These are phyloP conservation scores for Collybiopsis luxurians DNA, from an alignment of 768 basidiomycete genomes.

Conservation along the genomic window DNA sequence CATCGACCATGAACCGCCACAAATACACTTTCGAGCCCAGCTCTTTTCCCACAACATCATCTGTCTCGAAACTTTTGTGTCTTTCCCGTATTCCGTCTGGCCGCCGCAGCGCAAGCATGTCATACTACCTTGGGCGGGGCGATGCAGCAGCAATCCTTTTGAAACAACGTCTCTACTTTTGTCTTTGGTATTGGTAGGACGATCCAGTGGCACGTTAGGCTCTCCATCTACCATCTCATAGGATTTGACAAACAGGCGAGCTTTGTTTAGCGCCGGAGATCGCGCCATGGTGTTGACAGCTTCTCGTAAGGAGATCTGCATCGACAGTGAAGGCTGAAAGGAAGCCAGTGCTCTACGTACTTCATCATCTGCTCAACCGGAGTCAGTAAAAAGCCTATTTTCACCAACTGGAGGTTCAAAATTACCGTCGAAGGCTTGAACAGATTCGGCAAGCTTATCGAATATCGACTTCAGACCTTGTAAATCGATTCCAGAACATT, in stretches of 20 bases:
- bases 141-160: conserved; percentile 49
- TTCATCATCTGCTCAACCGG: conserved; percentile 41
- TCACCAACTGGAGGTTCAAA: not conserved
- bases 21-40: conserved; percentile 63
- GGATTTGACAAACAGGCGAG: conserved; percentile 70
- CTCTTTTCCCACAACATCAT: conserved; percentile 65
- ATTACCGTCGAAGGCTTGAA: conserved; percentile 31
- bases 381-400: conserved; percentile 11
- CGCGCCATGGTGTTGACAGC: conserved; percentile 44
- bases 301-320: conserved; percentile 40
- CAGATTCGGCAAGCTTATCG: conserved; percentile 30
- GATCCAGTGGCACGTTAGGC: conserved; percentile 37
- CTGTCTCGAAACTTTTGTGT: conserved; percentile 21
- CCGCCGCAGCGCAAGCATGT: conserved; percentile 67
- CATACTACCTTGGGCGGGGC: conserved; percentile 23
- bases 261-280: conserved; percentile 56
- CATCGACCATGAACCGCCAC: conserved; percentile 63
- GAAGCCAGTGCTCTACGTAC: conserved; percentile 51
- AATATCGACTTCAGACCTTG: conserved; percentile 47
- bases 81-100: conserved; percentile 43
- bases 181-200: conserved; percentile 28
- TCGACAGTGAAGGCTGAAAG: conserved; percentile 52
- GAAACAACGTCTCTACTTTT: conserved; percentile 57
- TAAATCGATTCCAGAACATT: conserved; percentile 64
- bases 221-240: conserved; percentile 64